These are phyloP conservation scores for Eimeria praecox DNA, from an alignment of 169 alveolate species.

Conservation along the genomic window DNA sequence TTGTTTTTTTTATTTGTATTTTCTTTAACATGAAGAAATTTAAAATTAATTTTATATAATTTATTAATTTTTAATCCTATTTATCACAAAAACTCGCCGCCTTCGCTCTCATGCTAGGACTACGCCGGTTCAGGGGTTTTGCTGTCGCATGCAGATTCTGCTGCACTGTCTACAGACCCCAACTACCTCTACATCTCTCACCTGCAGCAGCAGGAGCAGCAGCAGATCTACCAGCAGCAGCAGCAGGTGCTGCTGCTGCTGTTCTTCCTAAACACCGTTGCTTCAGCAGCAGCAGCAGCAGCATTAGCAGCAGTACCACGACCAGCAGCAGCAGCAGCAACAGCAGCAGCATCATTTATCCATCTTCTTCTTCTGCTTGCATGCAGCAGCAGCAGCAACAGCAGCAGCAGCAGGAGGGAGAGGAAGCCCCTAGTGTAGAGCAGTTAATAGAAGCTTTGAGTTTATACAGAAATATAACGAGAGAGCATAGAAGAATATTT, in stretches of 20 bases:
- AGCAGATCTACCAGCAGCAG: too few species aligned
- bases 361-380: too few species aligned
- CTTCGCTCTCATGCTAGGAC: too few species aligned
- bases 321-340: conserved; percentile 8
- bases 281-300: too few species aligned
- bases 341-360: not conserved
- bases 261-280: not conserved
- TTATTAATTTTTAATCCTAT: not conserved
- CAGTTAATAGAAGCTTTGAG: not conserved
- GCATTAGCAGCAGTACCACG: not conserved
- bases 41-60: too few species aligned
- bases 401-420: too few species aligned
- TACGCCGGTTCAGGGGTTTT: too few species aligned
- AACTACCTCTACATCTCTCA: not conserved
- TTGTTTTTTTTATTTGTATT: too few species aligned
- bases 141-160: not conserved
- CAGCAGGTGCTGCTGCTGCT: not conserved
- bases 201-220: not conserved
- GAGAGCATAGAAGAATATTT: not conserved
- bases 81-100: not conserved
- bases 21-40: too few species aligned
- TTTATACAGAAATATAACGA: not conserved
- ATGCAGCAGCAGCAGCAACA: conserved; percentile 1
- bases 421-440: not conserved
- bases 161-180: not conserved